A percentile compares a stretch with the other conserved stretches of the same genome.
phyloP scores from a whole-genome alignment of 2,329 filamentous ascomycete species.

The Shiraia sp. region DNA sequence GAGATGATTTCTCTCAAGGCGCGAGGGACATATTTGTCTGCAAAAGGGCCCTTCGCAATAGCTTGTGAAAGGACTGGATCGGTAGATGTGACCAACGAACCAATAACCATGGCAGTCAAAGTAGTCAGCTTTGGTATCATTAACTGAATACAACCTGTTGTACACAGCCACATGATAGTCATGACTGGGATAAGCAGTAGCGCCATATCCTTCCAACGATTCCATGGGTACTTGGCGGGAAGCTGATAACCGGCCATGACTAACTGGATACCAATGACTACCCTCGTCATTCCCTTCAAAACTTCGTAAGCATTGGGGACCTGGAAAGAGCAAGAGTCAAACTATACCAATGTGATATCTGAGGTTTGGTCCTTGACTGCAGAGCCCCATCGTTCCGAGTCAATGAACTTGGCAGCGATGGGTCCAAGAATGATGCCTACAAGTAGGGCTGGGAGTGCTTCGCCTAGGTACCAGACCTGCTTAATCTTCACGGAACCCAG shows the following conservation, averaged over 20 bases:
- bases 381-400: constrained; percentile 47
- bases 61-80: constrained; percentile 66
- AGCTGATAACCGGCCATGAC: constrained; percentile 66
- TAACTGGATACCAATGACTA: constrained; percentile 66
- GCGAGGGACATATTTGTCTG: constrained; percentile 64
- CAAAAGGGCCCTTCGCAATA: constrained; percentile 65
- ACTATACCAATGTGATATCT: constrained; percentile 49
- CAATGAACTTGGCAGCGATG: constrained; percentile 57
- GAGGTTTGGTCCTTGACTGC: constrained; percentile 38
- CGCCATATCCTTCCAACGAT: constrained; percentile 57
- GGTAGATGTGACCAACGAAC: constrained; percentile 64
- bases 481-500: constrained; percentile 59
- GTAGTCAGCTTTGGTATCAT: constrained; percentile 60
- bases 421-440: constrained; percentile 61
- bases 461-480: constrained; percentile 58
- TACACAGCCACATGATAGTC: constrained; percentile 65
- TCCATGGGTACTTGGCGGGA: constrained; percentile 58
- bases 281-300: constrained; percentile 55
- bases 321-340: background rate
- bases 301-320: background rate
- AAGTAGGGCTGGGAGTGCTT: constrained; percentile 55
- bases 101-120: constrained; percentile 57
- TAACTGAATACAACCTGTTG: constrained; percentile 59
- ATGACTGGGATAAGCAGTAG: constrained; percentile 63
- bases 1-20: constrained; percentile 65